Conservation (phyloP, 306 rosid genomes). For the Pachyrhizus erosus region DNA sequence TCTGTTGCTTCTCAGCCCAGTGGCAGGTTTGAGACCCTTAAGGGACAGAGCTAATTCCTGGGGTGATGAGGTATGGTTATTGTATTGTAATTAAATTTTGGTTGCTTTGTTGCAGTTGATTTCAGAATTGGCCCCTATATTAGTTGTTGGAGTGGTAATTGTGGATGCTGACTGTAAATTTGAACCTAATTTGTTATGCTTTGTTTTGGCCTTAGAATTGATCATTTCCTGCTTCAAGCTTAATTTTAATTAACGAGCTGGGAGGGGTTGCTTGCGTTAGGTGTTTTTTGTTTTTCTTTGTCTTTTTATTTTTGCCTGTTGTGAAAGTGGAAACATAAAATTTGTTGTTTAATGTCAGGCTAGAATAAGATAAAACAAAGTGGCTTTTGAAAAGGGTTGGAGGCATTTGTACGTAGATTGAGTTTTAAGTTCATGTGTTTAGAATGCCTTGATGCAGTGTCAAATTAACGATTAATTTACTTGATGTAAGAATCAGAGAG, state of each 20-base stretch:
- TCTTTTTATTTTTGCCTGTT: background rate
- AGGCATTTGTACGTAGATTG: slow-evolving; percentile 16
- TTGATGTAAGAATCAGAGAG: slow-evolving; percentile 8
- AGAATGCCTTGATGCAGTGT: background rate
- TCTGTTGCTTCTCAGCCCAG: slow-evolving; percentile 63
- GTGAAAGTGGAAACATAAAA: slow-evolving; percentile 23
- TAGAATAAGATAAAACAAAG: slow-evolving; percentile 9
- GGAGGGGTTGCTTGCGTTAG: background rate
- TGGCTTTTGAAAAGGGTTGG: slow-evolving; percentile 27
- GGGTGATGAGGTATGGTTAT: slow-evolving; percentile 90
- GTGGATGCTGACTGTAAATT: background rate
- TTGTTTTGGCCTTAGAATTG: background rate
- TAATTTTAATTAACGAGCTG: background rate
- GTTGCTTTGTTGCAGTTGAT: background rate
- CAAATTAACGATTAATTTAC: background rate
- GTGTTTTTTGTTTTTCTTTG: slow-evolving; percentile 1
- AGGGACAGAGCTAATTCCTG: slow-evolving; percentile 88
- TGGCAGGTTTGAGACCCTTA: slow-evolving; percentile 80
- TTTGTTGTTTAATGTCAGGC: slow-evolving; percentile 15
- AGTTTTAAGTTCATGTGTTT: background rate
- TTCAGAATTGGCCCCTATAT: background rate
- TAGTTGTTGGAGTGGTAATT: background rate
- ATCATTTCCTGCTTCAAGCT: background rate
- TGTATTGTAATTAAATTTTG: background rate
- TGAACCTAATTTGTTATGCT: background rate